A percentile compares a stretch with the other conserved stretches of the same genome.
These are phyloP conservation scores for Tuber microsphaerosporum DNA, from an alignment of 495 filamentous ascomycete genomes.

Conservation along the genomic window DNA sequence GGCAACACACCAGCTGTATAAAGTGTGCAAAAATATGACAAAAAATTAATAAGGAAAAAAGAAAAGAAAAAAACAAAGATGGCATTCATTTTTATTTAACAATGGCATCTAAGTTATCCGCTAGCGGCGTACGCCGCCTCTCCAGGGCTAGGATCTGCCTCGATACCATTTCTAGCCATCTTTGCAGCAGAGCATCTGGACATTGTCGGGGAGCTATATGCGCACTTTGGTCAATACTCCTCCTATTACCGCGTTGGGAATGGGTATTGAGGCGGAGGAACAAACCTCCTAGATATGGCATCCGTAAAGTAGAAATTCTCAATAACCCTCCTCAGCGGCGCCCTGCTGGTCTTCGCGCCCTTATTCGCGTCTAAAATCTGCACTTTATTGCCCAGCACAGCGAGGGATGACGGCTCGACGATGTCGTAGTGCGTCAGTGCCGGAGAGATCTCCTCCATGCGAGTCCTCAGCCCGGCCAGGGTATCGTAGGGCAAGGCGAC, in stretches of 20 bases:
- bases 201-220: constrained; percentile 82
- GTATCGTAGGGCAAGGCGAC: constrained; percentile 85
- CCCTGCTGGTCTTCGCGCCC: constrained; percentile 59
- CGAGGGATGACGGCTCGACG: constrained; percentile 63
- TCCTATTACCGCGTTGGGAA: not conserved
- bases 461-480: constrained; percentile 73
- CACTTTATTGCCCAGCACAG: constrained; percentile 62
- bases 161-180: constrained; percentile 29
- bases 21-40: not conserved
- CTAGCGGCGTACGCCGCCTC: constrained; percentile 33
- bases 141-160: constrained; percentile 25
- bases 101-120: constrained; percentile 13
- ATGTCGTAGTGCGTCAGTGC: constrained; percentile 82
- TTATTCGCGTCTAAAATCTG: constrained; percentile 95
- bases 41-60: not conserved
- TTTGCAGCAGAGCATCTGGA: constrained; percentile 74
- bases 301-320: constrained; percentile 98
- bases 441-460: constrained; percentile 92
- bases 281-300: constrained; percentile 83
- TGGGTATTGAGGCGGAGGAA: constrained; percentile 21
- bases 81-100: not conserved
- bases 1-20: not conserved
- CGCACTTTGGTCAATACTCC: constrained; percentile 40
- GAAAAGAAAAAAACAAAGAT: not conserved
- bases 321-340: constrained; percentile 71